phyloP scores from a whole-genome alignment of 768 basidiomycete genomes.

The Amanita pseudoporphyria region DNA sequence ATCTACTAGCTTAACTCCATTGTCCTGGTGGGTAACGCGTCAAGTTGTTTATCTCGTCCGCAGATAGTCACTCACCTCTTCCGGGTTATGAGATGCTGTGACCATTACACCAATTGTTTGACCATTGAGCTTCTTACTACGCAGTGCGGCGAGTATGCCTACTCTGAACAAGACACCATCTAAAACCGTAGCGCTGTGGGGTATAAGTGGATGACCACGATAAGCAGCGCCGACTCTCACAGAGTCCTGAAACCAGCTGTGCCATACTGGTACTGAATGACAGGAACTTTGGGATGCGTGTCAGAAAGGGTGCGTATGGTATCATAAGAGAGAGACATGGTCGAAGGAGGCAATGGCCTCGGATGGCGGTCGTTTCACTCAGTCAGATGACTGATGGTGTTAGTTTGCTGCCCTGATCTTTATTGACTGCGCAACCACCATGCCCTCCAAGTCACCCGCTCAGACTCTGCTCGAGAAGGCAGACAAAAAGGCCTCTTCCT shows the following conservation, averaged over 20 bases:
- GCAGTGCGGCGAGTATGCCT: slow-evolving; percentile 79
- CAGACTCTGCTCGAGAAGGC: slow-evolving; percentile 76
- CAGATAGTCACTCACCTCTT: slow-evolving; percentile 46
- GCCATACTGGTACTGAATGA: slow-evolving; percentile 75
- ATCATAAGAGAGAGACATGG: slow-evolving; percentile 25
- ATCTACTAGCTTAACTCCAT: slow-evolving; percentile 97
- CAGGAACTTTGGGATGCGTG: slow-evolving; percentile 61
- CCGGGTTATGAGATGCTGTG: slow-evolving; percentile 99
- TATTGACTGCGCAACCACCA: slow-evolving; percentile 21
- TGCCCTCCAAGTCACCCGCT: slow-evolving; percentile 72
- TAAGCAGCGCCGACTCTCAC: slow-evolving; percentile 36
- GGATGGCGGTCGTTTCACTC: slow-evolving; percentile 14
- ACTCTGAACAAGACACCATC: slow-evolving; percentile 94
- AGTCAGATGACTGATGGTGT: slow-evolving; percentile 13
- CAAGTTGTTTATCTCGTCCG: slow-evolving; percentile 5
- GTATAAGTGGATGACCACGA: slow-evolving; percentile 9
- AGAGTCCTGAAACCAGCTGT: slow-evolving; percentile 91
- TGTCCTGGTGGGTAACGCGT: slow-evolving; percentile 52
- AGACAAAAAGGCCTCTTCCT: slow-evolving; percentile 84
- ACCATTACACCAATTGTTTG: slow-evolving; percentile 96
- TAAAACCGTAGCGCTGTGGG: slow-evolving; percentile 50
- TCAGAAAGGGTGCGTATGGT: slow-evolving; percentile 41
- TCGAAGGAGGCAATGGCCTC: too few species aligned
- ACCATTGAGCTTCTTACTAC: slow-evolving; percentile 89
- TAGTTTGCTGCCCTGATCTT: slow-evolving; percentile 10